Evolutionary conservation across 2,329 filamentous ascomycete species (phyloP), one percentile per base, ranked within the genome.

Genomic region (Didymella sp.): DNA sequence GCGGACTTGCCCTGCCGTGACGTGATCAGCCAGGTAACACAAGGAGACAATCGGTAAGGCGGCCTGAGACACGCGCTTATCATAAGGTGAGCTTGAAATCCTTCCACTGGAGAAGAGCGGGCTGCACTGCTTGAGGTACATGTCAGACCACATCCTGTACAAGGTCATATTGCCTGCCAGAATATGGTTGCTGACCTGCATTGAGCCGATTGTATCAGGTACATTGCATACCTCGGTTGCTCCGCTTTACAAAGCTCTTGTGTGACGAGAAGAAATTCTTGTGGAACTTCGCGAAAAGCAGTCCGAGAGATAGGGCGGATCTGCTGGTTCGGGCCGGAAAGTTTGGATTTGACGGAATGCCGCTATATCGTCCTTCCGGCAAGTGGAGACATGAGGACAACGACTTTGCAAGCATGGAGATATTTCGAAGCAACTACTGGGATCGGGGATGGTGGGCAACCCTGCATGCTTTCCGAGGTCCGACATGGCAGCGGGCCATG

Each of bases 271-370:
- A 13, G 43, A 25, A 44, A 27, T 12, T 42, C 22, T 53, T 46
- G 57, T 59, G 48, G 9, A 52, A 59, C 57, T 37, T 37, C 19
- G 40, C 48, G 33, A 56, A 56, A 38, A 52, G 52, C 33, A 45
- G 11, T 17, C 44, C 38, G 51, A 49, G 33, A 25, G 38, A 37
- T 27, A 35, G 30, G 30, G 33, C 33, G 44, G 43, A 50, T 38
- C 11, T 46, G 35, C 19, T 42, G 31, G 37, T 41, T 60, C 58
- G 58, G 58, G 46, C 54, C 58, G 54, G 37, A 31, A 35, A 22
- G 8, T 12, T 27, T 54, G 15, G 27, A 41, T 19, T 45, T 45
- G 22, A 51, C 50, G 50, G 58, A 28, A 50, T 54, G 43, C 53
- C 49, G 58, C 37, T 28, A 38, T 22, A 15, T 30, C 13, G 24